phyloP scores from a whole-genome alignment of 2,329 filamentous ascomycete species.

The Nothophaeocryptopus gaeumannii region DNA sequence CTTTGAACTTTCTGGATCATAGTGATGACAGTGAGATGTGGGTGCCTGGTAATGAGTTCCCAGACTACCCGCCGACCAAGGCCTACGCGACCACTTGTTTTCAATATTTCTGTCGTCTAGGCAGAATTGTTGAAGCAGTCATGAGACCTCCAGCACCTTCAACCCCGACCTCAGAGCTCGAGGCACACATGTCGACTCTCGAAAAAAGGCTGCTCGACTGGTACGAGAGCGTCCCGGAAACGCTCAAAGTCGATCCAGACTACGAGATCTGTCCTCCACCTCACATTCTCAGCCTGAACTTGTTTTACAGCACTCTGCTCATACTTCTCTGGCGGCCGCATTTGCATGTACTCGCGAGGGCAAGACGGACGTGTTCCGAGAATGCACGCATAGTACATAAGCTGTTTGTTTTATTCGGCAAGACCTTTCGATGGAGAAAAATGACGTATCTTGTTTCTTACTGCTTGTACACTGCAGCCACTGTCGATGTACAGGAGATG shows the following conservation, averaged over 20 bases:
- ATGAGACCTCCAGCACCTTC: not conserved
- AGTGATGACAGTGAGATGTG: conserved; percentile 1
- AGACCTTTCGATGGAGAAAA: conserved; percentile 4
- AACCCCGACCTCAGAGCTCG: too few relatives aligned
- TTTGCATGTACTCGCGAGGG: not conserved
- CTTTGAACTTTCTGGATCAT: not conserved
- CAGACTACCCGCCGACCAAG: conserved; percentile 1
- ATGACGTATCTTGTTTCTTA: conserved; percentile 8
- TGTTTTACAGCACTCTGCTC: conserved; percentile 3
- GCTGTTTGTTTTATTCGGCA: conserved; percentile 2
- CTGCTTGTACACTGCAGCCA: conserved; percentile 7
- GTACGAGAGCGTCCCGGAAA: not conserved
- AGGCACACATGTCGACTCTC: not conserved
- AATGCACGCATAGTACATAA: conserved; percentile 3
- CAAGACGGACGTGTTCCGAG: not conserved
- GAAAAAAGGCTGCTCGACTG: not conserved
- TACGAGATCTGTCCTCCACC: conserved; percentile 1
- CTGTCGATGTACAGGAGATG: conserved; percentile 2
- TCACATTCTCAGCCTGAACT: conserved; percentile 4
- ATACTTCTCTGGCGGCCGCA: conserved; percentile 7
- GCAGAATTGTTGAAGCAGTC: not conserved
- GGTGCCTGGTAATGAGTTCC: not conserved
- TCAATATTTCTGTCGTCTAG: not conserved
- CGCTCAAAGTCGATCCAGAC: not conserved
- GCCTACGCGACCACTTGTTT: conserved; percentile 1